Base-by-base conservation (phyloP, 2,329 filamentous ascomycete species). In the Exophiala bonariae region DNA sequence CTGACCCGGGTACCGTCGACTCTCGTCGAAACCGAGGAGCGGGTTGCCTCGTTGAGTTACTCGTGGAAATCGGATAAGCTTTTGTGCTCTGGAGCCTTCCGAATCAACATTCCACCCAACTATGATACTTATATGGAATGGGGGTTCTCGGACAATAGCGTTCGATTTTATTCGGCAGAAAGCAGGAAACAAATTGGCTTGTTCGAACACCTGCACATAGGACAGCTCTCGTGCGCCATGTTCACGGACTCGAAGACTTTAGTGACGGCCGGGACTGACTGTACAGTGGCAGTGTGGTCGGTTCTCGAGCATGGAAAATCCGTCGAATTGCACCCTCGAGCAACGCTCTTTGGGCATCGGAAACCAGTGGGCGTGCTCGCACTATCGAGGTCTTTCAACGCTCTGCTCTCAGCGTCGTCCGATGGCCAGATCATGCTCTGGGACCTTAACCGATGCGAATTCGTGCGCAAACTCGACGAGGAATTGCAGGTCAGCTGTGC, bases 41-140 rank as follows among this genome's bases (percentile, higher is more conserved):
- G 86, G 17, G 87, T 99, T 1, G 78, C 87, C 0, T 89, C 86
- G 1, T 73, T 99, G 22, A 80, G 85, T 1, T 91, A 89, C 62
- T 86, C 88, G 0, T 73, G 83, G 7, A 93, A 89, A 59, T 77
- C 89, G 7, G 91, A 96, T 61, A 84, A 88, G 11, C 73, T 97
- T 3, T 75, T 97, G 3, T 95, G 87, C 60, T 86, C 89, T 3
- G 87, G 88, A 13, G 83, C 90, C 0, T 89, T 95, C 67, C 81
- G 89, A 16, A 76, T 96, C 33, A 93, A 96, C 61, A 83, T 97
- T 10, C 87, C 91, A 1, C 91, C 92, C 0, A 72, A 75, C 40
- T 95, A 89, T 62, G 91, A 97, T 68, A 90, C 90, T 59, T 96
- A 89, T 61, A 79, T 97, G 57, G 90, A 96, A 70, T 97, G 92